Evolutionary conservation across 2,329 filamentous ascomycete genomes (phyloP).

Genomic region (Pseudogymnoascus sp.): DNA sequence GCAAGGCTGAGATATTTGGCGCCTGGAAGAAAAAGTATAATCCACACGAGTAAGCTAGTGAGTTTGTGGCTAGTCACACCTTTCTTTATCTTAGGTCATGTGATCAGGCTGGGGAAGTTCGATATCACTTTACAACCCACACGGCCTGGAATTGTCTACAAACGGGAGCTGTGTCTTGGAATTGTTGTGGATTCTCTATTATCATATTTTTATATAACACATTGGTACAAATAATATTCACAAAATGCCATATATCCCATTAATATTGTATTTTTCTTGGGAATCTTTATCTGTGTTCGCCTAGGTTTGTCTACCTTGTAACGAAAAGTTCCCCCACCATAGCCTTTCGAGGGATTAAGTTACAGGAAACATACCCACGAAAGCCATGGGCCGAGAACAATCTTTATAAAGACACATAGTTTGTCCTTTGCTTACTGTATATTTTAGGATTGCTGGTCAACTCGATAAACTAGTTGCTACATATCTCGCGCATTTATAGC

Average conservation of each 20-base stretch:
- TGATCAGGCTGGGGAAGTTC: background rate
- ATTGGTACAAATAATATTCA: background rate
- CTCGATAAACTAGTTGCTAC: background rate
- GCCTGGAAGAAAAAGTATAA: constrained; percentile 9
- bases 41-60: background rate
- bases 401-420: background rate
- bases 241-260: background rate
- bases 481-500: background rate
- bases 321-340: constrained; percentile 8
- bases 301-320: constrained; percentile 8
- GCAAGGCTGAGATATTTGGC: constrained; percentile 10
- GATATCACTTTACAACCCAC: background rate
- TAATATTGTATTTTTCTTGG: background rate
- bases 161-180: background rate
- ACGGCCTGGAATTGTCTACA: background rate
- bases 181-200: background rate
- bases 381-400: background rate
- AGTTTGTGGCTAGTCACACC: background rate
- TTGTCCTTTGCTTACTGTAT: background rate
- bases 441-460: background rate
- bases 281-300: constrained; percentile 5
- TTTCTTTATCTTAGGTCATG: background rate
- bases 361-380: background rate
- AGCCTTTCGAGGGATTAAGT: constrained; percentile 2
- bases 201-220: constrained; percentile 6